Evolutionary conservation across 352 stramenopile genomes (phyloP).

Genomic region (Blastocystis sp.): DNA sequence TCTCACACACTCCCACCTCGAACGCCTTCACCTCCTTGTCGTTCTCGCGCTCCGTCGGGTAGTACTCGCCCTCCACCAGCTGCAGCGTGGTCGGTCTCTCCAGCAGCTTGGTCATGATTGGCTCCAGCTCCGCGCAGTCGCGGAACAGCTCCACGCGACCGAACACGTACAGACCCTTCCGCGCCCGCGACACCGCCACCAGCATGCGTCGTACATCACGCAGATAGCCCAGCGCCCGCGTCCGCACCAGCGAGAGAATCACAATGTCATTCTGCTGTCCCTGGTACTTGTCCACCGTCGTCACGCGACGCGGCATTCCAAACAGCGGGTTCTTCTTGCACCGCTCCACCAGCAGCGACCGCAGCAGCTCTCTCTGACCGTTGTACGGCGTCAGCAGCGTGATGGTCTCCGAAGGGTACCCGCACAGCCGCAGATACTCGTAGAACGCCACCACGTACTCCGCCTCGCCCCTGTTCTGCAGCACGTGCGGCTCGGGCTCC

Average conservation of each 20-base stretch:
- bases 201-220: conserved; percentile 79
- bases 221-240: conserved; percentile 75
- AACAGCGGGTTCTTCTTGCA: conserved; percentile 57
- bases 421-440: conserved; percentile 79
- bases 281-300: conserved; percentile 85
- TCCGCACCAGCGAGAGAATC: conserved; percentile 82
- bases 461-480: conserved; percentile 85
- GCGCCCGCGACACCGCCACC: conserved; percentile 77
- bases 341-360: conserved; percentile 69
- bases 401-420: conserved; percentile 78
- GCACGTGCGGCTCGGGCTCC: conserved; percentile 71
- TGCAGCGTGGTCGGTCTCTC: conserved; percentile 62
- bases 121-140: conserved; percentile 68
- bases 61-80: conserved; percentile 65
- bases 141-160: conserved; percentile 68
- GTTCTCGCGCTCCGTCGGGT: not conserved
- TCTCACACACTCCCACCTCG: not conserved
- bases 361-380: conserved; percentile 80
- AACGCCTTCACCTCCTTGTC: not conserved
- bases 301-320: conserved; percentile 64
- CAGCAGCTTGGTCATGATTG: conserved; percentile 63
- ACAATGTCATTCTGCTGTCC: conserved; percentile 86
- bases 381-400: conserved; percentile 86
- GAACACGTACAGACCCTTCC: conserved; percentile 84
- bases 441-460: conserved; percentile 82